These are phyloP conservation scores for Ophiostoma sp. DNA, from an alignment of 2,329 filamentous ascomycete genomes.

Conservation along the genomic window DNA sequence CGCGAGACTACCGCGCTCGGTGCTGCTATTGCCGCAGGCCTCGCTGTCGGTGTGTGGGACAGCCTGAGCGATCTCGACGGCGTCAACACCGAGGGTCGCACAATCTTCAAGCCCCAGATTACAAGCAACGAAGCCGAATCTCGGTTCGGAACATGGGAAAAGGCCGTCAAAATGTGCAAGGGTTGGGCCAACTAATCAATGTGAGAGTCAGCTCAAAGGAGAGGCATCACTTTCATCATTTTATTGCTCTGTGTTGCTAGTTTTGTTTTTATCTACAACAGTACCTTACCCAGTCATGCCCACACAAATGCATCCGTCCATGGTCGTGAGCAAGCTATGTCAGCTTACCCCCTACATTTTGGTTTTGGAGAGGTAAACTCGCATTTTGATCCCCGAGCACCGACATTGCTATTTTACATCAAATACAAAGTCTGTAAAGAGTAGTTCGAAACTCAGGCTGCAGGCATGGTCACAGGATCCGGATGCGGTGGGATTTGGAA, in stretches of 20 bases:
- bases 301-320: not conserved
- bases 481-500: not conserved
- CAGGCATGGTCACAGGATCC: not conserved
- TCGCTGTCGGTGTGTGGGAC: slow-evolving; percentile 74
- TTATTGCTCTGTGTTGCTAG: not conserved
- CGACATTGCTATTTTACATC: not conserved
- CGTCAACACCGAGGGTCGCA: slow-evolving; percentile 65
- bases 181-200: slow-evolving; percentile 41
- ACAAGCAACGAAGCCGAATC: slow-evolving; percentile 36
- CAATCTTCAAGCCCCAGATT: slow-evolving; percentile 64
- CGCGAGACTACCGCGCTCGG: slow-evolving; percentile 85
- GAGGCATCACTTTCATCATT: not conserved
- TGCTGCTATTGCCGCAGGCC: slow-evolving; percentile 82
- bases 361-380: not conserved
- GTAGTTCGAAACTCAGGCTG: not conserved
- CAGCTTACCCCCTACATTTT: not conserved
- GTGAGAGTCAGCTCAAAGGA: not conserved
- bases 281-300: not conserved
- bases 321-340: not conserved
- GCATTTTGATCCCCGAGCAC: not conserved
- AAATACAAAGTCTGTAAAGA: not conserved
- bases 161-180: slow-evolving; percentile 54
- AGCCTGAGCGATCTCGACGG: slow-evolving; percentile 66
- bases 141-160: slow-evolving; percentile 50
- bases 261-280: not conserved